These are phyloP conservation scores for Atalantia buxifolia DNA, from an alignment of 345 rosid species.

Conservation along the genomic window DNA sequence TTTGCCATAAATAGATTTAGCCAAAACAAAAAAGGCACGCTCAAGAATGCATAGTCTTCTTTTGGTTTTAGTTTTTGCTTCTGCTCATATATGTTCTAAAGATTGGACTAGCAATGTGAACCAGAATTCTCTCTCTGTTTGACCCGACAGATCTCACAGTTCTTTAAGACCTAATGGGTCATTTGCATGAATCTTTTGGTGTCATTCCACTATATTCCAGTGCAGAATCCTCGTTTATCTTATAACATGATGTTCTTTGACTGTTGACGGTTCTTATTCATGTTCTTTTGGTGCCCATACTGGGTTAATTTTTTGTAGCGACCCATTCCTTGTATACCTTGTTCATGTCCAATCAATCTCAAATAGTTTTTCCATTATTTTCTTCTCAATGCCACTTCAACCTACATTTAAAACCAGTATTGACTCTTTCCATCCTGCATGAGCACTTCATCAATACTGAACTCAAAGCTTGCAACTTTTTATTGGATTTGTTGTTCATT, in stretches of 20 bases:
- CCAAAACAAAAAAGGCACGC: not conserved
- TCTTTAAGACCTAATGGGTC: not conserved
- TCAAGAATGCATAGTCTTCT: not conserved
- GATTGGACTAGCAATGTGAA: no score
- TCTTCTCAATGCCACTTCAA: not conserved
- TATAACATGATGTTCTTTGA: not conserved
- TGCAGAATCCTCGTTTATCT: not conserved
- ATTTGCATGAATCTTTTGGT: not conserved
- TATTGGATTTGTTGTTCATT: not conserved
- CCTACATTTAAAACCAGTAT: not conserved
- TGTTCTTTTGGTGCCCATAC: not conserved
- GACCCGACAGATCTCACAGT: no score
- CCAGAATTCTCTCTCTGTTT: no score
- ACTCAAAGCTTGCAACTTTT: not conserved
- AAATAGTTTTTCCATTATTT: not conserved
- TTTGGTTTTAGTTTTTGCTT: no score
- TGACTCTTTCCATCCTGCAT: not conserved
- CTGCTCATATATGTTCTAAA: no score
- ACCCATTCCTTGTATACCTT: not conserved
- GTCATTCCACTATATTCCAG: not conserved
- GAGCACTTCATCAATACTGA: not conserved
- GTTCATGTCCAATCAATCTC: not conserved
- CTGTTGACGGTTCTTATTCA: not conserved
- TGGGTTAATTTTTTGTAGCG: not conserved
- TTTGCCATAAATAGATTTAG: not conserved